Evolutionary conservation across 2,329 filamentous ascomycete species (phyloP).

Genomic region (Hypomyces perniciosus): DNA sequence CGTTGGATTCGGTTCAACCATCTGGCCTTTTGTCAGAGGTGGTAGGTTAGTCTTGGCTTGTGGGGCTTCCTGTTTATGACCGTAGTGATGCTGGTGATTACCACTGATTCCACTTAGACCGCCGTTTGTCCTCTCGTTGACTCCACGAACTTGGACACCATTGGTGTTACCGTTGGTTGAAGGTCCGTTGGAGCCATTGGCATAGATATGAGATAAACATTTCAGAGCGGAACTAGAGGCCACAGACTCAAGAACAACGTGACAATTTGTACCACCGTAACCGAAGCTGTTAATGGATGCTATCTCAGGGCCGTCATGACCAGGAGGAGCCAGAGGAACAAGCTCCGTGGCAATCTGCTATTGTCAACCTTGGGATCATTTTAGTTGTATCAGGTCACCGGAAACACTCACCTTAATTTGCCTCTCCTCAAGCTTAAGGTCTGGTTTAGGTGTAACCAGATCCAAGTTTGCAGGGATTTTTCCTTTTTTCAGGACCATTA

Average conservation of each 20-base stretch:
- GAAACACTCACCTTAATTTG: slow-evolving; percentile 8
- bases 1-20: too few species aligned
- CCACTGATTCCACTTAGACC: too few species aligned
- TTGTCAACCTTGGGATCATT: not conserved
- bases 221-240: not conserved
- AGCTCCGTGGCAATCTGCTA: not conserved
- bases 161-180: too few species aligned
- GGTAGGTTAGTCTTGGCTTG: too few species aligned
- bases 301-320: not conserved
- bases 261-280: slow-evolving; percentile 39
- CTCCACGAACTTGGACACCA: too few species aligned
- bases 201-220: too few species aligned
- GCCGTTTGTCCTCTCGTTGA: too few species aligned
- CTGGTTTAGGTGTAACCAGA: slow-evolving; percentile 11
- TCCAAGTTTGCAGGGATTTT: slow-evolving; percentile 14
- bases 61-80: too few species aligned
- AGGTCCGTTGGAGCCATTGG: too few species aligned
- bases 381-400: not conserved
- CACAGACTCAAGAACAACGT: slow-evolving; percentile 31
- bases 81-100: too few species aligned
- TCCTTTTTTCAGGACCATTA: slow-evolving; percentile 13
- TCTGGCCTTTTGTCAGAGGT: too few species aligned
- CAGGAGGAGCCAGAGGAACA: not conserved
- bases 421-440: slow-evolving; percentile 8
- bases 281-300: slow-evolving; percentile 40